Evolutionary conservation across 306 rosid genomes (phyloP).

Genomic region (Elaeagnus macrophylla): DNA sequence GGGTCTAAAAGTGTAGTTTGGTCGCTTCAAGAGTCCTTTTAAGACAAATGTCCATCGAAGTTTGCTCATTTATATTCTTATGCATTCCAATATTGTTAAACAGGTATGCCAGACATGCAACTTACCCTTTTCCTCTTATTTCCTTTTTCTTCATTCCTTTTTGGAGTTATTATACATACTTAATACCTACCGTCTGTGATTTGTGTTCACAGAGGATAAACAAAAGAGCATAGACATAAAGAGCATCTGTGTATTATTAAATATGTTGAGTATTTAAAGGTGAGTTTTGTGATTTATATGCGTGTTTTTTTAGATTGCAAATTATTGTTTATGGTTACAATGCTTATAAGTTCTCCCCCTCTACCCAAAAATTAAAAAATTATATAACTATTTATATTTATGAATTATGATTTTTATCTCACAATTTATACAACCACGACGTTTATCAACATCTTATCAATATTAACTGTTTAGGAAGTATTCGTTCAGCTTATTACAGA

Average conservation of each 20-base stretch:
- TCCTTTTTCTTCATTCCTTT: neutral
- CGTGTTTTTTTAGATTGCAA: neutral
- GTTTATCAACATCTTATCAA: neutral
- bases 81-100: conserved; percentile 89
- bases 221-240: conserved; percentile 97
- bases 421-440: too few species aligned
- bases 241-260: conserved; percentile 80
- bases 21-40: too few species aligned
- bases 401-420: too few species aligned
- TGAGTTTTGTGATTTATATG: conserved; percentile 21
- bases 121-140: neutral
- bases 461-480: neutral
- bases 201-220: conserved; percentile 70
- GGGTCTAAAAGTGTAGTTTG: too few species aligned
- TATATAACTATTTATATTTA: neutral
- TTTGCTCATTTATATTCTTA: conserved; percentile 83
- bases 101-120: conserved; percentile 38
- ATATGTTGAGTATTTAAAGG: conserved; percentile 87
- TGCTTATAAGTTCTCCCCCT: too few species aligned
- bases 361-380: neutral
- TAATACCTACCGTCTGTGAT: conserved; percentile 16
- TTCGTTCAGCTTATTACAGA: neutral
- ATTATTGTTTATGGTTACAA: too few species aligned
- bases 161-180: conserved; percentile 5
- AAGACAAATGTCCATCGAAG: too few species aligned